phyloP scores from a whole-genome alignment of 208 protist species.

The Angomonas ambiguus region DNA sequence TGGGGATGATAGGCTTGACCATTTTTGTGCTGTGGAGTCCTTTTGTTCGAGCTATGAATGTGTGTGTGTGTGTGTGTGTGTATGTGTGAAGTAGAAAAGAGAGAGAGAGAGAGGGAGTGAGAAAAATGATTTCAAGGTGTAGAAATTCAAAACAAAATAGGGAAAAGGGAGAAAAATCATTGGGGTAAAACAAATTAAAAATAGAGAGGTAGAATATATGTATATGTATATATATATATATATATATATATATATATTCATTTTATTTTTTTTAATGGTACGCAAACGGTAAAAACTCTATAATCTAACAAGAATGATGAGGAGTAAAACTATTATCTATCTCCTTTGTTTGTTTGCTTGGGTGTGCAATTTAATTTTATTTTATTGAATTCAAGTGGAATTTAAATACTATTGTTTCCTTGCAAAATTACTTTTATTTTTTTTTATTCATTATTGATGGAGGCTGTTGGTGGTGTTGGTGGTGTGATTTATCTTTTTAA shows the following conservation, averaged over 20 bases:
- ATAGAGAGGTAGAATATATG: neutral
- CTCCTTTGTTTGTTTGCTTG: too few species aligned
- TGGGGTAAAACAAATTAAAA: slow-evolving; percentile 11
- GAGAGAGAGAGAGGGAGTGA: neutral
- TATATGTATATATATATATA: neutral
- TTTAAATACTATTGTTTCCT: too few species aligned
- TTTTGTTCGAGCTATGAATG: neutral
- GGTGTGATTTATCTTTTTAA: neutral
- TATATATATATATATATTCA: slow-evolving; percentile 4
- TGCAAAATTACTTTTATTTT: neutral
- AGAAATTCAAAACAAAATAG: too few species aligned
- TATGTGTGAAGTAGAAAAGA: slow-evolving; percentile 7
- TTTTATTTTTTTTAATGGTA: neutral
- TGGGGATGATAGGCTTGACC: slow-evolving; percentile 91
- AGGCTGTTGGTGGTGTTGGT: neutral
- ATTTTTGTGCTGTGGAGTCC: slow-evolving; percentile 40
- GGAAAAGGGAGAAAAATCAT: slow-evolving; percentile 11
- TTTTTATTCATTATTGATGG: neutral
- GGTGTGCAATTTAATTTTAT: neutral
- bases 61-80: slow-evolving; percentile 11
- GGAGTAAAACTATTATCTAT: too few species aligned
- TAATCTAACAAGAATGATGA: too few species aligned
- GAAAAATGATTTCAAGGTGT: neutral
- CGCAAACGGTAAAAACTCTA: slow-evolving; percentile 1
- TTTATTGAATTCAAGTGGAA: neutral